Percentiles rank a stretch among this genome's conserved stretches.
Conservation (phyloP, 768 basidiomycete species). For the Pleurotus tuoliensis region DNA sequence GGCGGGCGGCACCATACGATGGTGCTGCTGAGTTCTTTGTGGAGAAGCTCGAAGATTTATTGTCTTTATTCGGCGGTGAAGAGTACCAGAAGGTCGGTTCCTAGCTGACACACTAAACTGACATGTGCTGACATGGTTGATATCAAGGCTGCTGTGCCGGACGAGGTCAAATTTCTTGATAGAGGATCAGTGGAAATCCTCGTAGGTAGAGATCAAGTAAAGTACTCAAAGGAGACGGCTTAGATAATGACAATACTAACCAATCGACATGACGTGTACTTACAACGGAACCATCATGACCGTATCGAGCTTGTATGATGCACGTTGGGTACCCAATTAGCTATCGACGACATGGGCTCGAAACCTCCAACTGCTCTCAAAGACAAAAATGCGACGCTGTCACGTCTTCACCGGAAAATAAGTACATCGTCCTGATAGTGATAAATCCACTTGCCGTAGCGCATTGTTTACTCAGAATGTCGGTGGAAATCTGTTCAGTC, state of each 20-base stretch:
- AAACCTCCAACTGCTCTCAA: too few species aligned
- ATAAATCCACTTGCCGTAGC: too few species aligned
- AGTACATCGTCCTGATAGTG: too few species aligned
- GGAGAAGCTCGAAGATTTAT: constrained; percentile 6
- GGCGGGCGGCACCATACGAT: constrained; percentile 1
- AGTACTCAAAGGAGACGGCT: not conserved
- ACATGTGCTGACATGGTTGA: not conserved
- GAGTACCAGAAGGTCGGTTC: constrained; percentile 5
- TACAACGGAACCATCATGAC: too few species aligned
- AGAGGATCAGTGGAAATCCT: not conserved
- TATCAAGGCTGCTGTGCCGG: not conserved
- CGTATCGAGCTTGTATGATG: too few species aligned
- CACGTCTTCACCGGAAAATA: too few species aligned
- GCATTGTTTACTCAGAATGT: not conserved
- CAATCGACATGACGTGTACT: too few species aligned
- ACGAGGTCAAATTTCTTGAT: constrained; percentile 7
- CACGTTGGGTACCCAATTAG: too few species aligned
- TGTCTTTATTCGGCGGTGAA: constrained; percentile 1
- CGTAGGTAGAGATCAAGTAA: constrained; percentile 1
- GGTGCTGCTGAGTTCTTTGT: constrained; percentile 5
- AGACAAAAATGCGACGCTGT: too few species aligned
- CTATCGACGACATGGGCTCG: too few species aligned
- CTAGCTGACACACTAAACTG: not conserved
- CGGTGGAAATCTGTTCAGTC: not conserved
- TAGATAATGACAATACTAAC: not conserved